Base-by-base conservation (phyloP, 1,284 basidiomycete species). In the Sutorius eximius region DNA sequence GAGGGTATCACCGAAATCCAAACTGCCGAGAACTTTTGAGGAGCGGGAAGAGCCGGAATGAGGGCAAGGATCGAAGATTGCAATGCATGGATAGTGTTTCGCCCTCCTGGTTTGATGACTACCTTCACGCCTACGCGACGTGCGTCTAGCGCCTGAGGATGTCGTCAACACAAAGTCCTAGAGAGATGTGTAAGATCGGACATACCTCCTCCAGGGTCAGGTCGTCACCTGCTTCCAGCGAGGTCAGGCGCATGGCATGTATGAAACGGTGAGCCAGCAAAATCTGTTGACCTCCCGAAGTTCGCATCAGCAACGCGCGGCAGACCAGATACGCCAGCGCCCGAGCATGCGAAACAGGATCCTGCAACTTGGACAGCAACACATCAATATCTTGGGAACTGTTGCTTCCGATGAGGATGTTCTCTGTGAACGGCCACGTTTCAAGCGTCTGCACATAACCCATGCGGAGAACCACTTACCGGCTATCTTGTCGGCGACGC, bases 241-340 rank as follows among this genome's bases (percentile, higher is more conserved):
- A 74, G 3, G 67, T 68, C n/a, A 82, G 56, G n/a, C 71, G 70
- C 67, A 86, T 78, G 2, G 73, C 67, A 27, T 71, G 63, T 33
- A 89, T 61, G 3, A 86, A 65, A 49, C 73, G 73, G 15, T 75
- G 69, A 1, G 85, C 87, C 0, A 80, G 72, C 10, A 78, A 73
- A 20, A 88, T 66, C 59, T 84, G 84, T 52, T 78, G 78, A 42
- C 81, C 78, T 13, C 83, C 84, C 15, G 82, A 78, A 2, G 85
- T 62, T 15, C 75, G 75, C 24, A 66, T 67, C 24, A 93, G 64
- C 40, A 93, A 66, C 0, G 80, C 76, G 15, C 81, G 77, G 7
- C 80, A 69, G 48, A 91, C 71, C 7, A 93, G 73, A 61, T 83
- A 82, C 0, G 80, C 80, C 34, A 93, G 68, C 2, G 81, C 69